These are phyloP conservation scores for Elongisporangium senticosum DNA, from an alignment of 352 stramenopile species.

Conservation along the genomic window DNA sequence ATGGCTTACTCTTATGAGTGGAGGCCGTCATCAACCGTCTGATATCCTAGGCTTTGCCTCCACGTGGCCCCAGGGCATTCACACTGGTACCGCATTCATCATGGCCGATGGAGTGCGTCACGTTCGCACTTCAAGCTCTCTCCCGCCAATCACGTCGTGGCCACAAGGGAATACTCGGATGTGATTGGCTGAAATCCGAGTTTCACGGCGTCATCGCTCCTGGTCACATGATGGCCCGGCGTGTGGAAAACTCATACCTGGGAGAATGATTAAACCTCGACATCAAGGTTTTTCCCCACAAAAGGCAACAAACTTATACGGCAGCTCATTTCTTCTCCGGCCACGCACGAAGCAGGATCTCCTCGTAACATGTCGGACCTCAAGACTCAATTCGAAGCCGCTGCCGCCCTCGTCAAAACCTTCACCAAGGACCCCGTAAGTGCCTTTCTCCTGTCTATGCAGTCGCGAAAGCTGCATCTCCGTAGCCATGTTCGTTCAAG, in stretches of 20 bases:
- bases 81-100: neutral
- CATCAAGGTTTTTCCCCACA: slow-evolving; percentile 3
- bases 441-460: neutral
- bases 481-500: neutral
- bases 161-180: neutral
- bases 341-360: neutral
- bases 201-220: neutral
- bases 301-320: neutral
- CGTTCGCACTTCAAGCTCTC: neutral
- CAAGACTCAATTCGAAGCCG: slow-evolving; percentile 79
- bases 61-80: neutral
- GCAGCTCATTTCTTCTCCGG: neutral
- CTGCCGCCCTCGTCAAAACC: slow-evolving; percentile 69
- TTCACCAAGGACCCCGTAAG: slow-evolving; percentile 71
- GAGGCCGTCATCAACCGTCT: neutral
- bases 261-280: slow-evolving; percentile 1
- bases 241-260: neutral
- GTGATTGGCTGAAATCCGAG: neutral
- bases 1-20: neutral
- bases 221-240: neutral
- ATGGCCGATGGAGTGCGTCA: neutral
- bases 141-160: neutral
- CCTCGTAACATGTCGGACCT: slow-evolving; percentile 69
- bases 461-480: neutral
- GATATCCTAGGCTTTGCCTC: neutral